Conservation (phyloP, 495 filamentous ascomycete genomes). For the Glutinoglossum americanum region DNA sequence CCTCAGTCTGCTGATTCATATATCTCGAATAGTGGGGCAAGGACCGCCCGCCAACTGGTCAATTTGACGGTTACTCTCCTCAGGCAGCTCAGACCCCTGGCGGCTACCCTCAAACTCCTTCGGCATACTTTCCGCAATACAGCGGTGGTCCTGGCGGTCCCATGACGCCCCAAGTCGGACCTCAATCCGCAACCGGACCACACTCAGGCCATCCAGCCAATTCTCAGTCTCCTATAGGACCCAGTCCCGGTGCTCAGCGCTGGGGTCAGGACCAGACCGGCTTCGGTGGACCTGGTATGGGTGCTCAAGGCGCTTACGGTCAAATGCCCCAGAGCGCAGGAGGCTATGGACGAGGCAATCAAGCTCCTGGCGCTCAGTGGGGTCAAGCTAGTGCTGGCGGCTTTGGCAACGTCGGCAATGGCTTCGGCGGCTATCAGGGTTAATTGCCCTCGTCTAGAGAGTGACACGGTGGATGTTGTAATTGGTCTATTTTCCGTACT, state of each 20-base stretch:
- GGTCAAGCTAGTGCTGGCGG: slow-evolving; percentile 32
- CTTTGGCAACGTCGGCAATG: slow-evolving; percentile 21
- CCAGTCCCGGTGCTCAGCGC: slow-evolving; percentile 39
- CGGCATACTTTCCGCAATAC: slow-evolving; percentile 88
- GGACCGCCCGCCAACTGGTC: slow-evolving; percentile 77
- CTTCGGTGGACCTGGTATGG: slow-evolving; percentile 34
- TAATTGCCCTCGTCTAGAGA: slow-evolving; percentile 7
- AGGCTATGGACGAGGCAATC: slow-evolving; percentile 67
- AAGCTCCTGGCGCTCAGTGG: slow-evolving; percentile 52
- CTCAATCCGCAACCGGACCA: slow-evolving; percentile 2
- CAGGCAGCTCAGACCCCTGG: slow-evolving; percentile 44
- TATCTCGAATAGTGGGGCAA: slow-evolving; percentile 66
- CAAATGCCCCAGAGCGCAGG: slow-evolving; percentile 40
- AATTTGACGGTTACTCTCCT: slow-evolving; percentile 65
- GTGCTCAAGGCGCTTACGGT: slow-evolving; percentile 34
- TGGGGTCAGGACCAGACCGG: slow-evolving; percentile 33
- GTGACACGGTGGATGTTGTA: not conserved
- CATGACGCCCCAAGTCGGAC: slow-evolving; percentile 40
- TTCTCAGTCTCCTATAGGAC: slow-evolving; percentile 21
- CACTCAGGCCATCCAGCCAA: slow-evolving; percentile 12
- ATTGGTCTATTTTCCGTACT: slow-evolving; percentile 1
- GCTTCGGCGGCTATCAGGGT: slow-evolving; percentile 32
- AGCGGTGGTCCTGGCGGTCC: slow-evolving; percentile 36
- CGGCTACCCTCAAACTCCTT: slow-evolving; percentile 44
- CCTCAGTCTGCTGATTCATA: slow-evolving; percentile 11